Conservation (phyloP, 1,284 basidiomycete genomes). For the Pyrrhoderma noxium region DNA sequence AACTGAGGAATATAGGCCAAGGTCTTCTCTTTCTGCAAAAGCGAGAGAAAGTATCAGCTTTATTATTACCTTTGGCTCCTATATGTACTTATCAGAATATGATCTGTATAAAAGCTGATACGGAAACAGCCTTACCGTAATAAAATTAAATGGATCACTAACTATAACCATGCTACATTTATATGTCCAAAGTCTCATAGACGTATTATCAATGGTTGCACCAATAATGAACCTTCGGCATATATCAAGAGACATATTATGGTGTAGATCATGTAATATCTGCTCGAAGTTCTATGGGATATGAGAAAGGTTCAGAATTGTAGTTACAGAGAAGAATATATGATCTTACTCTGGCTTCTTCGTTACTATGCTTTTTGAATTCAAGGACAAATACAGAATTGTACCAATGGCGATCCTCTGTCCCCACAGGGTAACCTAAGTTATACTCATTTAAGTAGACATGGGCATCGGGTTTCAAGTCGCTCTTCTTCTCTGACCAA, state of each 20-base stretch:
- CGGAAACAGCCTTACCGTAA: not conserved
- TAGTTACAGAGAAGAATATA: constrained; percentile 7
- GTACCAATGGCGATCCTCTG: not conserved
- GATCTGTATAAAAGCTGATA: not conserved
- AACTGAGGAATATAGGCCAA: not conserved
- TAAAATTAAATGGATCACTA: constrained; percentile 6
- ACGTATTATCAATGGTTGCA: constrained; percentile 15
- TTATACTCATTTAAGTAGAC: not conserved
- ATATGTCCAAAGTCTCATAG: constrained; percentile 15
- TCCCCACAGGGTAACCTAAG: not conserved
- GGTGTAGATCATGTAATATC: constrained; percentile 14
- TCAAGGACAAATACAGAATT: not conserved
- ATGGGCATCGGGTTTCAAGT: too few species aligned
- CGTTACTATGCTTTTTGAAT: not conserved
- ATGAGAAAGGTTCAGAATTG: too few species aligned
- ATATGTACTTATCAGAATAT: too few species aligned
- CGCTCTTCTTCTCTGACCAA: too few species aligned
- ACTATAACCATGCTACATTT: not conserved
- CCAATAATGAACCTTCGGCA: constrained; percentile 18
- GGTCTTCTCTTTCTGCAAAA: not conserved
- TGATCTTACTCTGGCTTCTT: not conserved
- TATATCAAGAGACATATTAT: constrained; percentile 17
- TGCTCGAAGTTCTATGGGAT: constrained; percentile 17
- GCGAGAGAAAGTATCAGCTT: constrained; percentile 2
- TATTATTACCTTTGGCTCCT: not conserved